Base-by-base conservation (phyloP, 1,139 yeast species). In the Pichia sp. region DNA sequence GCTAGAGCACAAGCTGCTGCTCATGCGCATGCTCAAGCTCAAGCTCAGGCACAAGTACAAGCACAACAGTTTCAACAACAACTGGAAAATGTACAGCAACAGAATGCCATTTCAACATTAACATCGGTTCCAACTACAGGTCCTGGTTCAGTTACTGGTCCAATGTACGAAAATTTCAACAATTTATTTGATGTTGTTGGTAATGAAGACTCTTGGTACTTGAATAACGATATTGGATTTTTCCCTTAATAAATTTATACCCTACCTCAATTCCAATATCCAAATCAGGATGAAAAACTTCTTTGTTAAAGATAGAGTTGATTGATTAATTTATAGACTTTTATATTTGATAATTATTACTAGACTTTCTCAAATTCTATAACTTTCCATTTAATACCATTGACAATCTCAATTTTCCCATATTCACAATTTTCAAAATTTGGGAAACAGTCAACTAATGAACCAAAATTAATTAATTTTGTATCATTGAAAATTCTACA, bases 141-240 rank as follows among this genome's bases (percentile, higher is more conserved):
- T n/a, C n/a, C n/a, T n/a, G n/a, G n/a, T n/a, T n/a, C n/a, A n/a
- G n/a, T n/a, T n/a, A n/a, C 28, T 20, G 23, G 34, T 18, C 39
- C 34, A 24, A 28, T 35, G 15, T 32, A 37, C 2, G 39, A 33
- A 69, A 26, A 35, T n/a, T 41, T 41, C 18, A 33, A 39, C 21
- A 32, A 24, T 20, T 28, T 44, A 22, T 42, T 42, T 26, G 41
- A 44, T 25, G 38, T 36, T 24, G 47, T 44, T 1, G 40, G 41
- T 12, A 42, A 39, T 21, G 47, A 69, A 41, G 72, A 68, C 36
- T 63, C 68, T 36, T 69, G 73, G 72, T 60, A 60, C 7, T 61
- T 60, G 17, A 62, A 62, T 35, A 69, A 64, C 42, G 71, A 68
- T 46, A 66, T 67, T 45, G 72, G 71, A 6, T 68, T 68, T 44